phyloP scores from a whole-genome alignment of 768 basidiomycete species.

The Coprinopsis sp. region DNA sequence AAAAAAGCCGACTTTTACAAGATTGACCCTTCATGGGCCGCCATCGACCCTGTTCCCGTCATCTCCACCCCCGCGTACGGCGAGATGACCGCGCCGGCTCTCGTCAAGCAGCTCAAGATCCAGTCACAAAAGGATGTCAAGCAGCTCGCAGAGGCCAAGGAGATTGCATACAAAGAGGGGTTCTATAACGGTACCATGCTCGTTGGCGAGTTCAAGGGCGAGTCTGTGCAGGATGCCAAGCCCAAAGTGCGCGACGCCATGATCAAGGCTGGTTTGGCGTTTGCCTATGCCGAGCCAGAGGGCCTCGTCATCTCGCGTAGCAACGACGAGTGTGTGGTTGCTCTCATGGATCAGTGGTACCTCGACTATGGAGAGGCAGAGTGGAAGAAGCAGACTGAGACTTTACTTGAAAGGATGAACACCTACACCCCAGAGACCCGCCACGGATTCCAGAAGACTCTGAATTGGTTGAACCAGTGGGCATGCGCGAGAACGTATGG shows the following conservation, averaged over 20 bases:
- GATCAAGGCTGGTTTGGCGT: constrained; percentile 72
- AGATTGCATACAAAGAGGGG: constrained; percentile 96
- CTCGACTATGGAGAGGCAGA: constrained; percentile 88
- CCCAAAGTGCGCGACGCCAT: constrained; percentile 78
- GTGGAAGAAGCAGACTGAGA: constrained; percentile 89
- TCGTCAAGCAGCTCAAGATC: constrained; percentile 89
- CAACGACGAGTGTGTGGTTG: constrained; percentile 97
- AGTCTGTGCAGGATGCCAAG: constrained; percentile 89
- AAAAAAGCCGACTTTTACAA: constrained; percentile 98
- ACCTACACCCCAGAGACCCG: constrained; percentile 90
- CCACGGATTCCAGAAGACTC: constrained; percentile 83
- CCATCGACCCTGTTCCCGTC: constrained; percentile 82
- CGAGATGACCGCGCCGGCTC: constrained; percentile 76
- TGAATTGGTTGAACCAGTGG: constrained; percentile 98
- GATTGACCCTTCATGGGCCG: constrained; percentile 84
- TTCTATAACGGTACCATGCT: constrained; percentile 94
- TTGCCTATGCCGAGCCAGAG: constrained; percentile 95
- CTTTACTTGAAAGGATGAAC: constrained; percentile 81
- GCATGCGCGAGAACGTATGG: constrained; percentile 98
- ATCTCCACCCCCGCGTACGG: constrained; percentile 90
- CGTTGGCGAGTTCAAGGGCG: constrained; percentile 86
- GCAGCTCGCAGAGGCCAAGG: constrained; percentile 94
- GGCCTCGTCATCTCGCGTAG: constrained; percentile 84
- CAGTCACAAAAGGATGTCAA: constrained; percentile 92
- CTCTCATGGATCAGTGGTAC: constrained; percentile 99